Evolutionary conservation across 1,139 yeast species (phyloP).

Genomic region (Yamadazyma membranifaciens): DNA sequence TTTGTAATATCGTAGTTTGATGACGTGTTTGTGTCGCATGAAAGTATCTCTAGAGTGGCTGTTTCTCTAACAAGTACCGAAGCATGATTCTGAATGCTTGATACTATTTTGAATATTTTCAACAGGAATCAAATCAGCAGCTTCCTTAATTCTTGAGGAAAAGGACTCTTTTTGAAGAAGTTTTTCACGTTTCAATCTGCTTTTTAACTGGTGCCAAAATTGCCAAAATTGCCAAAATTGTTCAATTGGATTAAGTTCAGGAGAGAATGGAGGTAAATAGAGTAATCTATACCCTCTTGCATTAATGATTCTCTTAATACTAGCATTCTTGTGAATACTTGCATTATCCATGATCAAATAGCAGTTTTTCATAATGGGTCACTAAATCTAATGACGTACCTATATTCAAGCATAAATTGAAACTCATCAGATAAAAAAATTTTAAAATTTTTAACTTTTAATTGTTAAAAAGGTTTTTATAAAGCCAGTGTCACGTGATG

Average conservation of each 20-base stretch:
- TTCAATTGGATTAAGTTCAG: conserved; percentile 13
- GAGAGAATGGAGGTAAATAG: conserved; percentile 13
- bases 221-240: conserved; percentile 16
- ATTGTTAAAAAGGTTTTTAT: too few species aligned
- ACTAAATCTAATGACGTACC: too few species aligned
- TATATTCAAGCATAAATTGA: too few species aligned
- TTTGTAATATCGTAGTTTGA: conserved; percentile 4
- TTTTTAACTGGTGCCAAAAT: conserved; percentile 12
- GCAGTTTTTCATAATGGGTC: conserved; percentile 8
- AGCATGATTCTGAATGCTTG: conserved; percentile 9
- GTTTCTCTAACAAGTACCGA: conserved; percentile 9
- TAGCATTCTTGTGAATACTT: conserved; percentile 10
- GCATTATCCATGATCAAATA: conserved; percentile 11
- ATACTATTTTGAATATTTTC: conserved; percentile 10
- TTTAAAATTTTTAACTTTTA: too few species aligned
- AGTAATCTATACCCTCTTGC: conserved; percentile 13
- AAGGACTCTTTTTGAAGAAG: conserved; percentile 11
- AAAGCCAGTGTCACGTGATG: too few species aligned
- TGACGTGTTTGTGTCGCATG: conserved; percentile 2
- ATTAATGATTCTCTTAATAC: conserved; percentile 9
- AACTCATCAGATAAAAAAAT: too few species aligned
- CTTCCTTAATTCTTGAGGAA: conserved; percentile 9
- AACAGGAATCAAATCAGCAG: conserved; percentile 11
- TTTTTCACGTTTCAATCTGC: conserved; percentile 12
- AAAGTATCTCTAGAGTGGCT: conserved; percentile 5